A percentile compares a stretch with the other conserved stretches of the same genome.
Evolutionary conservation across 163 green algal species (phyloP).

Genomic region (Volvox carteri): DNA sequence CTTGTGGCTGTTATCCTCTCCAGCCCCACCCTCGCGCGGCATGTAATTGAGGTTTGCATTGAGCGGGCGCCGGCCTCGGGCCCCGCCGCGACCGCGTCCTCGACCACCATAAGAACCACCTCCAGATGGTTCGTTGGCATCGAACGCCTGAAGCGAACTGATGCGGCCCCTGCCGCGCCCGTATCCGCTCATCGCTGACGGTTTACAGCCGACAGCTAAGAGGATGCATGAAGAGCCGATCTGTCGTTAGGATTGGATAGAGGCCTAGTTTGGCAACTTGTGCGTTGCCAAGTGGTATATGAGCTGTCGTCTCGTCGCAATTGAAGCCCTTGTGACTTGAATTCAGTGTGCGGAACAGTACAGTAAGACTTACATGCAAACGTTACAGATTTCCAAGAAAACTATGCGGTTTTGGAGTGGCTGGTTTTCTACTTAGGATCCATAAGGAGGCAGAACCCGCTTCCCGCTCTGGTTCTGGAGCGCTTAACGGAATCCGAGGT

Average conservation of each 20-base stretch:
- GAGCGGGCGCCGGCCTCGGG: constrained; percentile 23
- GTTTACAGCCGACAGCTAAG: not conserved
- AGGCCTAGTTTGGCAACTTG: not conserved
- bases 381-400: no score
- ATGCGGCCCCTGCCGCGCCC: constrained; percentile 27
- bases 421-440: no score
- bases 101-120: constrained; percentile 32
- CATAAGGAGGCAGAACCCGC: no score
- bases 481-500: no score
- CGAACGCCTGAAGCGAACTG: constrained; percentile 50
- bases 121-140: constrained; percentile 25
- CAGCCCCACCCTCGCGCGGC: not conserved
- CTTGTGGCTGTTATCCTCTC: constrained; percentile 62
- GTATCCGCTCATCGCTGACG: constrained; percentile 37
- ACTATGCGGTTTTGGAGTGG: no score
- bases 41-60: constrained; percentile 58
- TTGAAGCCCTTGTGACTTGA: not conserved
- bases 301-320: not conserved
- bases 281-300: not conserved
- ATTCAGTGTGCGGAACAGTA: not conserved
- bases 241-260: not conserved
- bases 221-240: not conserved
- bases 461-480: no score
- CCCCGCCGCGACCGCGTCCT: constrained; percentile 35
- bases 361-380: no score